Percentiles rank a stretch among this genome's conserved stretches.
phyloP scores from a whole-genome alignment of 495 filamentous ascomycete genomes.

The Cryomyces antarcticus region DNA sequence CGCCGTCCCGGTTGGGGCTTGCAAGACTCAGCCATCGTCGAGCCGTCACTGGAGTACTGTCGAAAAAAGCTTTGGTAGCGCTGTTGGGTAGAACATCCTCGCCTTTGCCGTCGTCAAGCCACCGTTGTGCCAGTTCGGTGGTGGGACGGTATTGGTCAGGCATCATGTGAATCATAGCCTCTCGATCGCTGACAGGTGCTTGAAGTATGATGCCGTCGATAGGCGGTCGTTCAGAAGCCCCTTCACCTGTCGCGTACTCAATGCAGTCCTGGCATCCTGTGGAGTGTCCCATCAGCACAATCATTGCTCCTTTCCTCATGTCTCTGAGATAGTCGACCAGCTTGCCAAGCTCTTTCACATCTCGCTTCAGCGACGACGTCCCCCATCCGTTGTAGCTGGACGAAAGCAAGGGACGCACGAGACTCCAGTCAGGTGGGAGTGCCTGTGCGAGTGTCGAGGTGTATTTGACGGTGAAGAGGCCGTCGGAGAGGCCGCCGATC shows the following conservation, averaged over 20 bases:
- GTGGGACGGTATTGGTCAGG: slow-evolving; percentile 26
- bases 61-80: slow-evolving; percentile 26
- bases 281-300: slow-evolving; percentile 79
- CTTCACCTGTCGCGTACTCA: slow-evolving; percentile 35
- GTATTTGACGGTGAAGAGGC: slow-evolving; percentile 48
- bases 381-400: slow-evolving; percentile 60
- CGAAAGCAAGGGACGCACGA: slow-evolving; percentile 40
- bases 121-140: slow-evolving; percentile 30
- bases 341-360: slow-evolving; percentile 51
- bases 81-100: slow-evolving; percentile 37
- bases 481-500: slow-evolving; percentile 68
- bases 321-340: slow-evolving; percentile 49
- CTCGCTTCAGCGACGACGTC: slow-evolving; percentile 39
- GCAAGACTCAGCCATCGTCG: slow-evolving; percentile 47
- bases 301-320: slow-evolving; percentile 25
- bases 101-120: slow-evolving; percentile 29
- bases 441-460: slow-evolving; percentile 28
- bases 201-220: slow-evolving; percentile 74
- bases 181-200: slow-evolving; percentile 61
- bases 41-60: slow-evolving; percentile 40
- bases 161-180: slow-evolving; percentile 29
- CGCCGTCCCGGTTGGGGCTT: slow-evolving; percentile 34
- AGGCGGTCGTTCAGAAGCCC: slow-evolving; percentile 6
- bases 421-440: slow-evolving; percentile 40
- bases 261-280: slow-evolving; percentile 79